phyloP scores from a whole-genome alignment of 129 eudicot genomes.

The Arctium lappa region DNA sequence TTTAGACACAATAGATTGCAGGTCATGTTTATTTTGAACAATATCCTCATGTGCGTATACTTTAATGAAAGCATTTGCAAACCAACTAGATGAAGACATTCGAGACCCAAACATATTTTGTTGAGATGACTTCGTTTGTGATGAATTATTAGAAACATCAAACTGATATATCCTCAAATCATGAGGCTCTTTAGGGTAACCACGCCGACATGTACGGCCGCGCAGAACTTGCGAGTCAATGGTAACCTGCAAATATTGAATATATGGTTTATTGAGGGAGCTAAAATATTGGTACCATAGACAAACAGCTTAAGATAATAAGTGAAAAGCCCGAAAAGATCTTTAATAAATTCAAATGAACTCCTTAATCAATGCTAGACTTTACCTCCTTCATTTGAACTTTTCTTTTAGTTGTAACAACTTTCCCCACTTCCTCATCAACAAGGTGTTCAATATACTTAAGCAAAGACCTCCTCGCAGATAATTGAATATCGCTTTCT shows the following conservation, averaged over 20 bases:
- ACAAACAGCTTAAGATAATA: background rate
- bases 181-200: constrained; percentile 10
- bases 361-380: background rate
- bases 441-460: constrained; percentile 48
- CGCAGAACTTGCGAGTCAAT: constrained; percentile 19
- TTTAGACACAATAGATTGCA: constrained; percentile 41
- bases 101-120: constrained; percentile 19
- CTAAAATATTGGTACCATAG: background rate
- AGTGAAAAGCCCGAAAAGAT: background rate
- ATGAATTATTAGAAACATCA: constrained; percentile 17
- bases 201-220: constrained; percentile 6
- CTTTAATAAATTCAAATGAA: background rate
- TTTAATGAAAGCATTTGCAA: constrained; percentile 56
- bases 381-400: constrained; percentile 49
- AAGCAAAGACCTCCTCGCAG: constrained; percentile 45
- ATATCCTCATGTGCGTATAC: constrained; percentile 34
- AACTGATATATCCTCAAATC: constrained; percentile 4
- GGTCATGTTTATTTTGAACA: constrained; percentile 33
- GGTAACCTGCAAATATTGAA: constrained; percentile 40
- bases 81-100: constrained; percentile 32
- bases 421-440: constrained; percentile 55
- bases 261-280: background rate
- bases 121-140: constrained; percentile 12
- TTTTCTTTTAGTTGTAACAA: constrained; percentile 28
- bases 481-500: constrained; percentile 50